Percentiles rank a stretch among this genome's conserved stretches.
These are phyloP conservation scores for Salix arbutifolia DNA, from an alignment of 345 rosid species.

Conservation along the genomic window DNA sequence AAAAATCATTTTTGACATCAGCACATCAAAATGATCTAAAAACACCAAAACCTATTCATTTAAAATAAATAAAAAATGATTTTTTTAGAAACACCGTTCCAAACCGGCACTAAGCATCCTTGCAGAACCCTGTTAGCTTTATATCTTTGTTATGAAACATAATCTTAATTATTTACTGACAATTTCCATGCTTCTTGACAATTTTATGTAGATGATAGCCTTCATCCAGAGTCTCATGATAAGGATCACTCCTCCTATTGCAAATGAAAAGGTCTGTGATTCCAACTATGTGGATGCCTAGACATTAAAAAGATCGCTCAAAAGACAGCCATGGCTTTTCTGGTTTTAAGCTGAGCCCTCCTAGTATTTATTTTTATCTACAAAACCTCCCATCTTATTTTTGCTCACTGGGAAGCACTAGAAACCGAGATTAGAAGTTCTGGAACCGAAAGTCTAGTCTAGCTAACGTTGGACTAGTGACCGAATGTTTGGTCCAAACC, in stretches of 20 bases:
- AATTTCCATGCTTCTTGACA: neutral
- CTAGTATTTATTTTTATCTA: neutral
- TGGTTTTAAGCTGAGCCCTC: neutral
- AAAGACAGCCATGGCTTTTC: neutral
- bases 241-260: constrained; percentile 48
- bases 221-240: constrained; percentile 77
- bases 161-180: neutral
- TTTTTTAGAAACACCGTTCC: too few relatives aligned
- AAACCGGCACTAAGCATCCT: too few relatives aligned
- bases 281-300: constrained; percentile 26
- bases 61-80: too few relatives aligned
- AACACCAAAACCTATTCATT: too few relatives aligned
- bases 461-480: neutral
- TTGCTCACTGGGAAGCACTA: neutral
- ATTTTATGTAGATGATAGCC: constrained; percentile 51
- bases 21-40: too few relatives aligned
- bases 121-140: neutral
- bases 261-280: constrained; percentile 22
- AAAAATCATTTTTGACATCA: too few relatives aligned
- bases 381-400: neutral
- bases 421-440: constrained; percentile 5
- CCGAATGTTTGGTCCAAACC: neutral
- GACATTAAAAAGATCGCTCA: neutral
- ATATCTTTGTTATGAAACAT: neutral
- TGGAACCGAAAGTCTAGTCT: neutral